Percentiles rank a stretch among this genome's conserved stretches.
These are phyloP conservation scores for Colletotrichum horii DNA, from an alignment of 2,329 filamentous ascomycete species.

Conservation along the genomic window DNA sequence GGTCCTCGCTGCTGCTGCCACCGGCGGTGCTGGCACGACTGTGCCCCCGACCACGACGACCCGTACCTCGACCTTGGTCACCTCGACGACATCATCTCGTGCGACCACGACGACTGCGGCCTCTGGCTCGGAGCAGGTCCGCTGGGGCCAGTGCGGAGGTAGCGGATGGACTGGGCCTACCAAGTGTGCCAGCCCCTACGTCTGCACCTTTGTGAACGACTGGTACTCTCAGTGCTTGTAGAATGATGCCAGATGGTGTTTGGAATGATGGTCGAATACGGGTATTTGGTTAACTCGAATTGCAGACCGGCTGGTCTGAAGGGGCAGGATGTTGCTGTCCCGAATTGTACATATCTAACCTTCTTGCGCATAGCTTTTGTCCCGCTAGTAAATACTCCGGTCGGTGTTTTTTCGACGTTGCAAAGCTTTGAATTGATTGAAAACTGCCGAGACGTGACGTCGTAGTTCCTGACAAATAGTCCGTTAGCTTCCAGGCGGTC, in stretches of 20 bases:
- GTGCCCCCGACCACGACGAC: neutral
- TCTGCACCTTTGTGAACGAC: slow-evolving; percentile 23
- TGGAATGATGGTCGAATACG: neutral
- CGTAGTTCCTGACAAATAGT: neutral
- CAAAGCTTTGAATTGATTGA: accelerated
- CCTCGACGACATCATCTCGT: neutral
- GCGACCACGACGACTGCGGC: slow-evolving; percentile 12
- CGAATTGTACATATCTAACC: neutral
- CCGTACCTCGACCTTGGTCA: neutral
- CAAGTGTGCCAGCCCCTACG: slow-evolving; percentile 18
- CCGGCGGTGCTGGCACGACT: neutral
- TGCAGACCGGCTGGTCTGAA: accelerated
- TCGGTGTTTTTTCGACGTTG: neutral
- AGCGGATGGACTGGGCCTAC: slow-evolving; percentile 22
- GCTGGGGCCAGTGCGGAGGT: slow-evolving; percentile 27
- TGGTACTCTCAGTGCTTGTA: slow-evolving; percentile 28
- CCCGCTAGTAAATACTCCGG: neutral
- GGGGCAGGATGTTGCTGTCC: neutral
- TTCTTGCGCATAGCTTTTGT: neutral
- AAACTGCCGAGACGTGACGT: neutral
- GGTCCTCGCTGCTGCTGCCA: slow-evolving; percentile 34
- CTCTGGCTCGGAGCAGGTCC: slow-evolving; percentile 5
- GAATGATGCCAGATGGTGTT: neutral
- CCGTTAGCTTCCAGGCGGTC: neutral
- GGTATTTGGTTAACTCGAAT: accelerated